Evolutionary conservation across 306 rosid genomes (phyloP).

Genomic region (Acmispon strigosus): DNA sequence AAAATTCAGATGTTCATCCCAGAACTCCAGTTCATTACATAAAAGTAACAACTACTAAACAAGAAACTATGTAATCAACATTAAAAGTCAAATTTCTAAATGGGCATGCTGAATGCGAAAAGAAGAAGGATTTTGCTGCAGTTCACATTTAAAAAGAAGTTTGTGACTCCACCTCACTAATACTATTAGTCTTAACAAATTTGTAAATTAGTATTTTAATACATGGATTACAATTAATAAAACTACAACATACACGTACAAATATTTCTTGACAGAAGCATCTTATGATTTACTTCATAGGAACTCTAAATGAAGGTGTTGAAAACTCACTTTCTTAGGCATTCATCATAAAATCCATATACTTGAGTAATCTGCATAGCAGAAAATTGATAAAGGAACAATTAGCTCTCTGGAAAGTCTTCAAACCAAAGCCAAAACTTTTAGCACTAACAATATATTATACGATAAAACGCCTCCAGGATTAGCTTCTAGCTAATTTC

Average conservation of each 20-base stretch:
- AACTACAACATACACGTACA: background rate
- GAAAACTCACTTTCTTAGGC: conserved; percentile 81
- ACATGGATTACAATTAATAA: conserved; percentile 2
- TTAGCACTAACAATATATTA: background rate
- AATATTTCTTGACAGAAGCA: conserved; percentile 5
- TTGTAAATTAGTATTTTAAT: background rate
- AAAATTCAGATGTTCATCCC: background rate
- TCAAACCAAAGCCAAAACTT: background rate
- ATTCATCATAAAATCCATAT: conserved; percentile 95
- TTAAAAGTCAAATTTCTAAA: background rate
- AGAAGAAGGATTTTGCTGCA: background rate
- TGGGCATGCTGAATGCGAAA: background rate
- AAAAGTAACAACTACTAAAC: conserved; percentile 1
- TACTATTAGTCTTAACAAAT: background rate
- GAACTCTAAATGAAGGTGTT: conserved; percentile 23
- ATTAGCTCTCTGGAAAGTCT: conserved; percentile 12
- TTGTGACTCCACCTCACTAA: background rate
- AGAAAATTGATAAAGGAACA: conserved; percentile 8
- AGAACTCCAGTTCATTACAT: background rate
- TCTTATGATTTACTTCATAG: background rate
- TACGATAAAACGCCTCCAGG: background rate
- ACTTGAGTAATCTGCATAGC: conserved; percentile 84
- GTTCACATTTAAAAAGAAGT: background rate
- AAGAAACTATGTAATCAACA: background rate
- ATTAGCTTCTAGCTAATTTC: background rate